Evolutionary conservation across 805 yeast genomes (phyloP), one percentile per base, ranked within the genome.

Genomic region (Ogataea paraovalis): DNA sequence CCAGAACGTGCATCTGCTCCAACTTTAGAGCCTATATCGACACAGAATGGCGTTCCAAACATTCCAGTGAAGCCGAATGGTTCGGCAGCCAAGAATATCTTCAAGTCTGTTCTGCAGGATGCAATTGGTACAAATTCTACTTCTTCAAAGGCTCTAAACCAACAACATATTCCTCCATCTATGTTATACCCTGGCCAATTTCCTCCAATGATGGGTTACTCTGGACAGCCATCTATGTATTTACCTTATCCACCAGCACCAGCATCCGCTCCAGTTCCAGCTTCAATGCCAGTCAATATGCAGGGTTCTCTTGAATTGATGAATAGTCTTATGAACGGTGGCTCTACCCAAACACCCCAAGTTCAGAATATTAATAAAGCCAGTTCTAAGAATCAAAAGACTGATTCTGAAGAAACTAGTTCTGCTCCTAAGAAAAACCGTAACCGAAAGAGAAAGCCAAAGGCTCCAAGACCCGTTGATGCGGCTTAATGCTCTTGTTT

Each of bases 31-130:
- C 28, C 6, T 6, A 25, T 10, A 7, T 37, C 47, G 20, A 13
- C 50, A 5, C 42, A 44, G 18, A 47, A 45, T 12, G 45, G 41
- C 20, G 19, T n/a, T 28, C 10, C 18, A 30, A 37, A 44, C 13
- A 16, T 39, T n/a, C 27, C 28, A 25, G 7, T 39, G 3, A 39
- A 36, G 19, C 46, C 48, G 21, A 51, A 52, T 28, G 43, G 45
- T 13, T 52, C 44, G 9, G 55, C 62, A 13, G 67, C 58, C 12
- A 51, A 64, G 33, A 62, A 54, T 23, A 53, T 68, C 18, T 62
- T 55, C 52, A 61, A 66, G 41, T 56, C 38, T n/a, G 38, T 34
- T 12, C 21, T 34, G 19, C 20, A 16, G 12, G 21, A 34, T 18
- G 16, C 63, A 25, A 60, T 62, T 19, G 43, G 64, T 41, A 61